These are phyloP conservation scores for Ophiognomonia clavigignenti-juglandacearum DNA, from an alignment of 2,329 filamentous ascomycete genomes.

Conservation along the genomic window DNA sequence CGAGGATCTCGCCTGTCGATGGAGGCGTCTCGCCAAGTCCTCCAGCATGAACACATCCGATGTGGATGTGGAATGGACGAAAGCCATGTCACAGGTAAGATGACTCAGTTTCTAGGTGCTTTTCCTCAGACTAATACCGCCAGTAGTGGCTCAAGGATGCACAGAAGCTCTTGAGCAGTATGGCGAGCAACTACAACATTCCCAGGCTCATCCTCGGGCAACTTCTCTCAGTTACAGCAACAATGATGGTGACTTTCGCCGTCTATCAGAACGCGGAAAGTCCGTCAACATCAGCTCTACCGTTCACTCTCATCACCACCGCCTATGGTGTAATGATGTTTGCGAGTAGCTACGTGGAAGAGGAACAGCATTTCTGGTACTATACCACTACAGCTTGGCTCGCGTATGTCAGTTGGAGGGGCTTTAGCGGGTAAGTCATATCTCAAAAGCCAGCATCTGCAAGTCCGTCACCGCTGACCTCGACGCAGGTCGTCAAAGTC, in stretches of 20 bases:
- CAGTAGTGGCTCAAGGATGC: slow-evolving; percentile 62
- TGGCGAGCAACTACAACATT: slow-evolving; percentile 89
- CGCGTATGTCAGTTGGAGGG: slow-evolving; percentile 44
- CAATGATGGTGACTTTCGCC: slow-evolving; percentile 36
- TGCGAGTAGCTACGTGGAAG: slow-evolving; percentile 94
- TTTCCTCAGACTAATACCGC: background rate
- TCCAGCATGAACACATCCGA: slow-evolving; percentile 19
- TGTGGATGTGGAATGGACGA: slow-evolving; percentile 35
- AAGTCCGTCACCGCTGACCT: slow-evolving; percentile 1
- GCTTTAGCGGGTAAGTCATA: slow-evolving; percentile 33
- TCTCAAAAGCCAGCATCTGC: slow-evolving; percentile 1
- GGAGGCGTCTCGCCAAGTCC: slow-evolving; percentile 41
- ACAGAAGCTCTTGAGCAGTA: slow-evolving; percentile 77
- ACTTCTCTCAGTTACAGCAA: slow-evolving; percentile 30
- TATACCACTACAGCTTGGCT: slow-evolving; percentile 76
- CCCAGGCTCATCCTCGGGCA: slow-evolving; percentile 50
- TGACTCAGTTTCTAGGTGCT: background rate
- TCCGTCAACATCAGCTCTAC: slow-evolving; percentile 28
- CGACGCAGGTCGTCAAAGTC: slow-evolving; percentile 17
- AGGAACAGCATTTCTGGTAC: slow-evolving; percentile 99
- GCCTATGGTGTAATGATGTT: slow-evolving; percentile 90
- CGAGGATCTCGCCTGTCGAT: slow-evolving; percentile 63
- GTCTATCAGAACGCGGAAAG: slow-evolving; percentile 22
- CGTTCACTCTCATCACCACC: slow-evolving; percentile 48
- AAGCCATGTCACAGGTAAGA: slow-evolving; percentile 37